Evolutionary conservation across 83 land plant species (phyloP).

Genomic region (Thuja plicata): DNA sequence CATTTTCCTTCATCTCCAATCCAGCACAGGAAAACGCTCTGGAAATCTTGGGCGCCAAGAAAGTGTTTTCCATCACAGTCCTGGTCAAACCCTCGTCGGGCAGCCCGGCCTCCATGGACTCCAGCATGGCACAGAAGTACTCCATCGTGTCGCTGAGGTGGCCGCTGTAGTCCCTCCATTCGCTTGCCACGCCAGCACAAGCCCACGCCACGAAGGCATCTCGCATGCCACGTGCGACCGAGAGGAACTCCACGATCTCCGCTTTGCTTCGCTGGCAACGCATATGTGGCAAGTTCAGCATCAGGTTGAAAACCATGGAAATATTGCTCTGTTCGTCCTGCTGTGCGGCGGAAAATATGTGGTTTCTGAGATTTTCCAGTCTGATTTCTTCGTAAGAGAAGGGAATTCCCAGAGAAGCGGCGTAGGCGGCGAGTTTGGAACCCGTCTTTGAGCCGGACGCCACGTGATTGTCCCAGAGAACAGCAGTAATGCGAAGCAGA

Average conservation of each 20-base stretch:
- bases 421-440: slow-evolving; percentile 40
- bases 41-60: slow-evolving; percentile 45
- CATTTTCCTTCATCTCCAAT: not conserved
- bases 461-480: slow-evolving; percentile 27
- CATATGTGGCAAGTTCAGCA: slow-evolving; percentile 54
- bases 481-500: slow-evolving; percentile 62
- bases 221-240: slow-evolving; percentile 26
- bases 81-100: slow-evolving; percentile 37
- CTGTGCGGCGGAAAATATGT: slow-evolving; percentile 5
- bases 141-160: slow-evolving; percentile 51
- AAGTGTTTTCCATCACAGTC: slow-evolving; percentile 45
- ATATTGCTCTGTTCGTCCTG: slow-evolving; percentile 33
- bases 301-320: slow-evolving; percentile 44
- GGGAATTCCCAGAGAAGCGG: slow-evolving; percentile 45
- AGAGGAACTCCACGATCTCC: slow-evolving; percentile 39
- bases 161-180: slow-evolving; percentile 8
- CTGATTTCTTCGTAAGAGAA: slow-evolving; percentile 52
- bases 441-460: slow-evolving; percentile 40
- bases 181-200: slow-evolving; percentile 57
- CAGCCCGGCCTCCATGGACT: slow-evolving; percentile 64
- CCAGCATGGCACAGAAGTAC: slow-evolving; percentile 55
- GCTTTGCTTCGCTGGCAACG: slow-evolving; percentile 14
- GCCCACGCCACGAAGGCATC: slow-evolving; percentile 23
- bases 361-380: slow-evolving; percentile 37
- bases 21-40: not conserved